Conservation (phyloP, 192 early-diverging fungal species). For the Coemansia brasiliensis region DNA sequence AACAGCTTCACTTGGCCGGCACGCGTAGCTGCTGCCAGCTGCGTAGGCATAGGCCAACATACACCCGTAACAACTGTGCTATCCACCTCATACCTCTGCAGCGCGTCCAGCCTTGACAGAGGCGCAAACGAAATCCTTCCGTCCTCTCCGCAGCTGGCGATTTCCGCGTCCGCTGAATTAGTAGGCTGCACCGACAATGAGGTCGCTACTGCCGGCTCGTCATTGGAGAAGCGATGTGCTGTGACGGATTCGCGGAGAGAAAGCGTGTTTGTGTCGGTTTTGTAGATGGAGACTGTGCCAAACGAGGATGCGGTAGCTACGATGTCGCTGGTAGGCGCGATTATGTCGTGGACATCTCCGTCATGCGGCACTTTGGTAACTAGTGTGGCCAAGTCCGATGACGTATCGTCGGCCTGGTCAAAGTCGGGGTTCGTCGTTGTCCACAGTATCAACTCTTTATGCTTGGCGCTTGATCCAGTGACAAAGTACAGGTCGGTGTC, state of each 20-base stretch:
- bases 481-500: constrained; percentile 44
- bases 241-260: constrained; percentile 28
- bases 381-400: constrained; percentile 15
- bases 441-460: constrained; percentile 54
- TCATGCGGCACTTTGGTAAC: constrained; percentile 25
- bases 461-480: constrained; percentile 36
- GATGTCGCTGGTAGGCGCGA: constrained; percentile 5
- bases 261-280: constrained; percentile 10
- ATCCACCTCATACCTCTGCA: constrained; percentile 39
- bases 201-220: constrained; percentile 32
- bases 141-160: constrained; percentile 56
- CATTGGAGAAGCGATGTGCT: constrained; percentile 37
- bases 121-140: constrained; percentile 29
- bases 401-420: neutral
- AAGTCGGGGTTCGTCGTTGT: constrained; percentile 48
- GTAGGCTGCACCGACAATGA: constrained; percentile 34
- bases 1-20: constrained; percentile 53
- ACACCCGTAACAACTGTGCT: constrained; percentile 43
- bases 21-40: constrained; percentile 41
- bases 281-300: constrained; percentile 42
- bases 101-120: constrained; percentile 20
- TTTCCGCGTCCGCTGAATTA: constrained; percentile 14
- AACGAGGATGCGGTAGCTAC: constrained; percentile 44
- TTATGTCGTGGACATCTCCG: constrained; percentile 37
- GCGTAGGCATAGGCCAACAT: constrained; percentile 47